These are phyloP conservation scores for Saccharomycopsis oosterbeekiorum DNA, from an alignment of 805 yeast genomes.

Conservation along the genomic window DNA sequence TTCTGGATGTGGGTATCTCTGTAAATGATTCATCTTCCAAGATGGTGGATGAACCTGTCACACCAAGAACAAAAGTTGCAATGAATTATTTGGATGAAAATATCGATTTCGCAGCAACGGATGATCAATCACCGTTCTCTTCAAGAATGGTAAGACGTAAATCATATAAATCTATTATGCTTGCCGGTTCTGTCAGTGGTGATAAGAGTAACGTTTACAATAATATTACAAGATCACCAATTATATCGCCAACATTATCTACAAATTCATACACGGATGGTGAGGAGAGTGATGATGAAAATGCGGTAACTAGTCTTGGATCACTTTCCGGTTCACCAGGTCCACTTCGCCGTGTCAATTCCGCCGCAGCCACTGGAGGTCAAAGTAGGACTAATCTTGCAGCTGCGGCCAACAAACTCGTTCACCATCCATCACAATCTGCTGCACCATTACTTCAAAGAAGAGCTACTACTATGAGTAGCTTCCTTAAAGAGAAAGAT, in stretches of 20 bases:
- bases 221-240: background rate
- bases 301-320: background rate
- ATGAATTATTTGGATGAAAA: slow-evolving; percentile 17
- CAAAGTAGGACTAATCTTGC: background rate
- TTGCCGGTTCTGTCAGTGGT: background rate
- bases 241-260: background rate
- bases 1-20: slow-evolving; percentile 77
- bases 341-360: background rate
- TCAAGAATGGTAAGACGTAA: slow-evolving; percentile 53
- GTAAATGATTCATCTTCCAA: slow-evolving; percentile 28
- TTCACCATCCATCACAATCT: background rate
- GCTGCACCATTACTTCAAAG: slow-evolving; percentile 6
- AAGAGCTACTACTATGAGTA: slow-evolving; percentile 19
- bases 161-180: slow-evolving; percentile 50
- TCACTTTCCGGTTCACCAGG: background rate
- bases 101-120: slow-evolving; percentile 24
- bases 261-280: background rate
- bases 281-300: background rate
- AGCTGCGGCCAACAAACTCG: background rate
- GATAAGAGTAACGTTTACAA: background rate
- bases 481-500: slow-evolving; percentile 18
- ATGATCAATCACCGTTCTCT: slow-evolving; percentile 33
- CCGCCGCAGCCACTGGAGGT: background rate
- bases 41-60: slow-evolving; percentile 14
- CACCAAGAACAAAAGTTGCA: slow-evolving; percentile 17